Evolutionary conservation across 2,329 filamentous ascomycete genomes (phyloP), one percentile per base, ranked within the genome.

Genomic region (Rhinocladiella similis): DNA sequence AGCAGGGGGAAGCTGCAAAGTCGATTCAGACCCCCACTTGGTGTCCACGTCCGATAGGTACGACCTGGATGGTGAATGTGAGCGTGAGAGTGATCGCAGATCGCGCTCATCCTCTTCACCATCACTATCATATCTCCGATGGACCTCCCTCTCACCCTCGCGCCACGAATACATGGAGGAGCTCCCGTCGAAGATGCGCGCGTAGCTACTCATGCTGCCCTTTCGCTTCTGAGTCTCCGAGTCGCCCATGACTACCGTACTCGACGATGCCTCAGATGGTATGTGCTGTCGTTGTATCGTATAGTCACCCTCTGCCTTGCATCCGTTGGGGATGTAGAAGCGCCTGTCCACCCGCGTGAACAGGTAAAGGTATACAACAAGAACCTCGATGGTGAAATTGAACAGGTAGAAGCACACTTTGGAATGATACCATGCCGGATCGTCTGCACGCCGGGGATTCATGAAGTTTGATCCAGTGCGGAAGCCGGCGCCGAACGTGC

Each of bases 361-460:
- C 0, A 85, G 80, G 72, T 89, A 92, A 5, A 86, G 73, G 51
- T 78, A 80, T 2, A 93, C 79, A 22, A 90, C 83, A 20, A 87
- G 67, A 39, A 92, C 75, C 72, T 96, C 91, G 33, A 91, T 77
- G 14, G 75, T 76, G 67, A 89, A 94, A 73, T 90, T 88, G 76
- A 94, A 89, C 67, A 84, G 73, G 74, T 93, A 96, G 75, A 91
- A 95, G 64, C 82, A 83, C 1, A 85, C 82, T 69, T 87, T 88
- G 67, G 76, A 76, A 65, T 90, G 82, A 69, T 86, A 93, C 81
- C 86, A 88, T 3, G 85, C 85, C 1, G 88, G 84, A 54, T 83
- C 39, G 9, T 41, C 75, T 53, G 67, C 65, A 2, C 77, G 83
- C 20, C 79, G 80, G 25, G 74, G 73, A 1, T 76, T 66, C 54